These are phyloP conservation scores for Lactarius pseudohatsudake DNA, from an alignment of 768 basidiomycete species.

Conservation along the genomic window DNA sequence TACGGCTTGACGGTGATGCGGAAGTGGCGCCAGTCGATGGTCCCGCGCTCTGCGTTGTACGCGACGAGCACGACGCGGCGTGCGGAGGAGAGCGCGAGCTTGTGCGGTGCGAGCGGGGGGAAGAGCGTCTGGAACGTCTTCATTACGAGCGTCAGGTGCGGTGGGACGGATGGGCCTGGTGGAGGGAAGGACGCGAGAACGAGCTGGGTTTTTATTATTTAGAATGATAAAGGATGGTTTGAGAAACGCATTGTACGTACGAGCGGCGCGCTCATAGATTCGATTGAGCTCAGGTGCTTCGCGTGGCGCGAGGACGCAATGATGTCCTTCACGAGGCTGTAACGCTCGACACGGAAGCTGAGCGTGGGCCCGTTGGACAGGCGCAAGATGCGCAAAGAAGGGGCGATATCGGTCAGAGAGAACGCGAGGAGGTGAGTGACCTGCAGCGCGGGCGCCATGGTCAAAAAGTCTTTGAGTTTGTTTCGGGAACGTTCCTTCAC, in stretches of 20 bases:
- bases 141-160: constrained; percentile 87
- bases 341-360: constrained; percentile 89
- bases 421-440: constrained; percentile 94
- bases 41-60: constrained; percentile 82
- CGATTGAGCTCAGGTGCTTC: constrained; percentile 70
- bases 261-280: constrained; percentile 89
- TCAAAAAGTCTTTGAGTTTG: constrained; percentile 91
- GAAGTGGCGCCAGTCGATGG: constrained; percentile 92
- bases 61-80: constrained; percentile 92
- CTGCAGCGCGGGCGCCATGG: constrained; percentile 84
- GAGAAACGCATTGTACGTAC: constrained; percentile 46
- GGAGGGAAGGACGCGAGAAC: constrained; percentile 87
- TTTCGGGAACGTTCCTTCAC: constrained; percentile 84
- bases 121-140: constrained; percentile 97
- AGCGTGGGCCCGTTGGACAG: constrained; percentile 90
- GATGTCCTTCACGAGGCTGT: constrained; percentile 87
- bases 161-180: constrained; percentile 69
- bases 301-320: constrained; percentile 63
- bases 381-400: constrained; percentile 83
- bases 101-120: constrained; percentile 85
- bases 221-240: neutral
- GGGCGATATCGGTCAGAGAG: constrained; percentile 81
- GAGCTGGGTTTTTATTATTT: constrained; percentile 51
- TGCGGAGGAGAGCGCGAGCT: constrained; percentile 80
- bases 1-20: constrained; percentile 93